Evolutionary conservation across 2,329 filamentous ascomycete genomes (phyloP), one percentile per base, ranked within the genome.

Genomic region (Rutstroemia sp.): DNA sequence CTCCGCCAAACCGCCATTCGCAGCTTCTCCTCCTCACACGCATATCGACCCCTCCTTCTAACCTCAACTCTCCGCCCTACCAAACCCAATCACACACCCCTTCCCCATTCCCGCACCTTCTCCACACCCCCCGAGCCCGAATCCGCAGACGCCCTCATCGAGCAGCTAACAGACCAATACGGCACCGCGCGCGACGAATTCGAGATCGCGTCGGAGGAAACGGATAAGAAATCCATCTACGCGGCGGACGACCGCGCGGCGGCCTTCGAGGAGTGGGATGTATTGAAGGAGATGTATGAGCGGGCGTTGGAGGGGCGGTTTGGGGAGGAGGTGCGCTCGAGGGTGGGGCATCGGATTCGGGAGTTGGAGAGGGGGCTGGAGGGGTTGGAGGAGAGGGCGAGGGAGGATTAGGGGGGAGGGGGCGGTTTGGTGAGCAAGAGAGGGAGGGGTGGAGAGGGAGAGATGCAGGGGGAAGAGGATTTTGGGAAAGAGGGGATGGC

Each of bases 201-300:
- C 56, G 75, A 77, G 65, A 77, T 78, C 59, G 75, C 75, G 3
- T 70, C 71, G 0, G 75, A 77, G 54, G 75, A 73, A 59, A 76
- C 75, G 1, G 71, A 75, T 42, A 67, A 66, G 30, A 66, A 70
- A 1, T 73, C 74, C 2, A 72, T 75, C 54, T 77, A 76, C 63
- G 75, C 74, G 1, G 70, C 70, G 10, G 74, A 70, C 0, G 75
- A 77, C 60, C 70, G 75, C 3, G 71, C 71, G 38, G 73, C 74
- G 4, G 73, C 75, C 3, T 72, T 74, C 30, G 73, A 76, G 54
- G 74, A 75, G 5, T 63, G 76, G 49, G 68, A 75, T 52, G 70
- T 73, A 42, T 56, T 70, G 48, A 67, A 69, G 59, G 58, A 55
- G 39, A 65, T 66, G 64, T 69, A 64, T 54, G 61, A 65, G 34